A percentile compares a stretch with the other conserved stretches of the same genome.
These are phyloP conservation scores for Aspergillus indologenus DNA, from an alignment of 495 filamentous ascomycete genomes.

Conservation along the genomic window DNA sequence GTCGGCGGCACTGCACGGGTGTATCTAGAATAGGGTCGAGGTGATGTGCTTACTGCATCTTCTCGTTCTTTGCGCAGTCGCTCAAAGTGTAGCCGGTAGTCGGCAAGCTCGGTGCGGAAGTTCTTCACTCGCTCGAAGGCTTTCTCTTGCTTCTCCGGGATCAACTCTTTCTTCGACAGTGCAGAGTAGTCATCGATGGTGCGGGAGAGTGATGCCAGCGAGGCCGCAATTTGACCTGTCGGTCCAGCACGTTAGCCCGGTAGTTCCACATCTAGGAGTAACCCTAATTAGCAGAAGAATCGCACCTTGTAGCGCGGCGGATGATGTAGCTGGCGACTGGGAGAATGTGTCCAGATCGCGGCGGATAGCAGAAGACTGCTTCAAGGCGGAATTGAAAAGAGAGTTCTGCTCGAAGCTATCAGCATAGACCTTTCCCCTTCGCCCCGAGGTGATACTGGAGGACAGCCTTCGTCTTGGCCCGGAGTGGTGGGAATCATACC, in stretches of 20 bases:
- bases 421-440: background rate
- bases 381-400: slow-evolving; percentile 92
- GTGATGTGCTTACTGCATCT: slow-evolving; percentile 54
- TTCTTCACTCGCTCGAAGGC: slow-evolving; percentile 79
- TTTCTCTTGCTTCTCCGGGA: slow-evolving; percentile 84
- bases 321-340: slow-evolving; percentile 57
- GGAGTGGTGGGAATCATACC: slow-evolving; percentile 9
- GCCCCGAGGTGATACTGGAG: background rate
- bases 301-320: slow-evolving; percentile 62
- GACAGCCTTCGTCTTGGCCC: background rate
- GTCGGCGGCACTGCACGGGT: too few relatives aligned
- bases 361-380: slow-evolving; percentile 85
- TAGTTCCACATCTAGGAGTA: background rate
- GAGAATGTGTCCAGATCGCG: slow-evolving; percentile 76
- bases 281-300: background rate
- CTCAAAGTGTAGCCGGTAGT: slow-evolving; percentile 75
- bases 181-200: slow-evolving; percentile 91
- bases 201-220: slow-evolving; percentile 80
- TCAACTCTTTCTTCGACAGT: slow-evolving; percentile 82
- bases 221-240: slow-evolving; percentile 75
- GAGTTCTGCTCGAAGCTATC: slow-evolving; percentile 58
- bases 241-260: background rate
- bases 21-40: background rate
- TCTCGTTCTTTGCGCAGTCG: slow-evolving; percentile 70
- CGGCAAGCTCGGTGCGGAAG: slow-evolving; percentile 77